Percentiles rank a stretch among this genome's conserved stretches.
Conservation (phyloP, 495 filamentous ascomycete species). For the Amorphotheca resinae region DNA sequence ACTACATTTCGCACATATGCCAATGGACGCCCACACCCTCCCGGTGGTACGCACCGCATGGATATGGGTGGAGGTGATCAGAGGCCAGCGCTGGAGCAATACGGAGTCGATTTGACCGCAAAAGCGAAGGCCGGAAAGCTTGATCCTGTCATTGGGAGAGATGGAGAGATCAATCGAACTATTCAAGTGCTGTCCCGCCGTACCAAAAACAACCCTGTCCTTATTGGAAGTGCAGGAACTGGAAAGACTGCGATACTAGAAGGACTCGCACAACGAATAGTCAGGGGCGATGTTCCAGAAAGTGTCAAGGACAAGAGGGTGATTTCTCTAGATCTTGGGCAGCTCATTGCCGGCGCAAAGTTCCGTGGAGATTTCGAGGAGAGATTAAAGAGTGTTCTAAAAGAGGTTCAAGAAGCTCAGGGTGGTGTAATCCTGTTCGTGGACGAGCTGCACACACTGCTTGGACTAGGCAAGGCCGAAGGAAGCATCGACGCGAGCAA, state of each 20-base stretch:
- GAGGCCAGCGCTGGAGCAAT: constrained; percentile 80
- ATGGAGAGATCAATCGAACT: constrained; percentile 81
- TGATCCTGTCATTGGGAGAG: constrained; percentile 90
- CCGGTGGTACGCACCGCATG: constrained; percentile 89
- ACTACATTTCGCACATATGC: constrained; percentile 46
- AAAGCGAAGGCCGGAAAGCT: constrained; percentile 80
- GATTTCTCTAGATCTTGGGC: constrained; percentile 74
- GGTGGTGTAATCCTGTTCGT: constrained; percentile 90
- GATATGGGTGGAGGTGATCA: constrained; percentile 63
- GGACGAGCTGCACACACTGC: constrained; percentile 84
- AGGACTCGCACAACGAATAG: constrained; percentile 83
- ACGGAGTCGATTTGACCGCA: constrained; percentile 80
- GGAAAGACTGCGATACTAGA: constrained; percentile 95
- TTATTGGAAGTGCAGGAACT: constrained; percentile 85
- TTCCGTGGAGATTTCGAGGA: constrained; percentile 96
- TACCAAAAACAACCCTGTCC: constrained; percentile 94
- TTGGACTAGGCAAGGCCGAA: constrained; percentile 88
- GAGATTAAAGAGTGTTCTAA: constrained; percentile 76
- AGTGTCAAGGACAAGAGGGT: constrained; percentile 93
- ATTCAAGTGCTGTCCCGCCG: constrained; percentile 87
- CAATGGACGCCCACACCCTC: constrained; percentile 69
- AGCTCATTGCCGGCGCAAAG: constrained; percentile 89
- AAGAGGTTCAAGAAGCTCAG: constrained; percentile 79
- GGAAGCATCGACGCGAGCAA: constrained; percentile 96
- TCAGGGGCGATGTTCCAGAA: constrained; percentile 86